A percentile compares a stretch with the other conserved stretches of the same genome.
Conservation (phyloP, 495 filamentous ascomycete species). For the Cladorrhinum samala region DNA sequence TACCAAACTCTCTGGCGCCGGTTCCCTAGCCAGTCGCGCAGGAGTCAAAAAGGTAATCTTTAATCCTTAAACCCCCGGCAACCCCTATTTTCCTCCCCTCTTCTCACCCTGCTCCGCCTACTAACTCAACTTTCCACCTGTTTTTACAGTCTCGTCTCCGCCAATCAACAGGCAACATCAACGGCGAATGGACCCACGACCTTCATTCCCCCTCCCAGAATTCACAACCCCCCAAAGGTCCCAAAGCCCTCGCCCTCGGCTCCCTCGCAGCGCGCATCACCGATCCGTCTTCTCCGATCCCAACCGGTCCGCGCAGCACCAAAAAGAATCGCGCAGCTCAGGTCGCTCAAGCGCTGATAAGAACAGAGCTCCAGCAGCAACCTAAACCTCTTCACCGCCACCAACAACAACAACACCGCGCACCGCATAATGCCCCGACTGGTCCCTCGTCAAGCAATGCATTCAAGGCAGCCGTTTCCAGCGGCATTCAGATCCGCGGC, state of each 20-base stretch:
- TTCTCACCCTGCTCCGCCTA: background rate
- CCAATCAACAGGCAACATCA: conserved; percentile 36
- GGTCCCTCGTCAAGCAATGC: too few relatives aligned
- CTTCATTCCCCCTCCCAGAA: conserved; percentile 36
- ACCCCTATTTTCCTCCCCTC: conserved; percentile 9
- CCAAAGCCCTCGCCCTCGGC: conserved; percentile 23
- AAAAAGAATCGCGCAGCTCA: conserved; percentile 29
- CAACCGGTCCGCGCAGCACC: conserved; percentile 17
- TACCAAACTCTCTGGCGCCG: conserved; percentile 34
- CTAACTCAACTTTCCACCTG: too few relatives aligned
- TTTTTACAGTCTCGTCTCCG: background rate
- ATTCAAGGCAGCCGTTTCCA: background rate
- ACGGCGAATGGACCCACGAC: conserved; percentile 56
- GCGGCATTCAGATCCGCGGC: conserved; percentile 72
- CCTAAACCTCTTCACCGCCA: too few relatives aligned
- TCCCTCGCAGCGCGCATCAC: conserved; percentile 42
- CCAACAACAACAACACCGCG: conserved; percentile 17
- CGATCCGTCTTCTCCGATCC: conserved; percentile 25
- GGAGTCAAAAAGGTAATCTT: conserved; percentile 62
- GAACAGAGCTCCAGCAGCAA: conserved; percentile 26
- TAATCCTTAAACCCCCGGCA: conserved; percentile 10
- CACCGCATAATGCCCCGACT: background rate
- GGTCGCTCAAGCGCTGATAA: conserved; percentile 25
- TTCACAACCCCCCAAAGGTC: conserved; percentile 28
- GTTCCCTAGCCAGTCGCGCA: conserved; percentile 68